Evolutionary conservation across 1,284 basidiomycete genomes (phyloP).

Genomic region (Cryptococcus sp.): DNA sequence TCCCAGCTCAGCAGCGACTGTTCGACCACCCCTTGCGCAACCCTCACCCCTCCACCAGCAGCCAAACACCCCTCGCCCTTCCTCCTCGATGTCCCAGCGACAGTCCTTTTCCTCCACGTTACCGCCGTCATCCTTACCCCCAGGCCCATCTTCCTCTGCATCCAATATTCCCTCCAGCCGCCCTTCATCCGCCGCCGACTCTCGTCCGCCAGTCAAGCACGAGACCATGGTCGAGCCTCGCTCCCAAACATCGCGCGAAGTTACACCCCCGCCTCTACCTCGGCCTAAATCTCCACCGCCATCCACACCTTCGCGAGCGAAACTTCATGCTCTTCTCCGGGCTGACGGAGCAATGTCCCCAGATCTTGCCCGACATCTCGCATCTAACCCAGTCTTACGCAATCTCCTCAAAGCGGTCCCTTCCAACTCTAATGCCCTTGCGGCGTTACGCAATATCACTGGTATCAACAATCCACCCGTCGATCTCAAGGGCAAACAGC

Average conservation of each 20-base stretch:
- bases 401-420: conserved; percentile 46
- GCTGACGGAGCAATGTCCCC: conserved; percentile 47
- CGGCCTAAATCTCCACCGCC: conserved; percentile 41
- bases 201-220: conserved; percentile 4
- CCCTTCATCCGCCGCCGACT: conserved; percentile 7
- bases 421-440: conserved; percentile 13
- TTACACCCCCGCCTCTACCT: conserved; percentile 37
- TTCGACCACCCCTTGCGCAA: conserved; percentile 9
- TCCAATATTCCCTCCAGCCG: conserved; percentile 9
- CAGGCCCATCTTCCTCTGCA: conserved; percentile 13
- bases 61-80: conserved; percentile 1
- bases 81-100: conserved; percentile 16
- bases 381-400: conserved; percentile 41
- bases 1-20: conserved; percentile 10
- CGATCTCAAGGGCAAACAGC: conserved; percentile 1
- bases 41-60: conserved; percentile 8
- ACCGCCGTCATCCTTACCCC: conserved; percentile 22
- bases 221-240: neutral
- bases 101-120: conserved; percentile 12
- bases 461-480: conserved; percentile 5
- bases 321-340: conserved; percentile 41
- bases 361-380: conserved; percentile 39
- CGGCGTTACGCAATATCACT: conserved; percentile 18
- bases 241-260: conserved; percentile 14
- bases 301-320: conserved; percentile 42